Evolutionary conservation across 371 early-diverging fungal genomes (phyloP), one percentile per base, ranked within the genome.

Genomic region (Rhizomucor miehei): DNA sequence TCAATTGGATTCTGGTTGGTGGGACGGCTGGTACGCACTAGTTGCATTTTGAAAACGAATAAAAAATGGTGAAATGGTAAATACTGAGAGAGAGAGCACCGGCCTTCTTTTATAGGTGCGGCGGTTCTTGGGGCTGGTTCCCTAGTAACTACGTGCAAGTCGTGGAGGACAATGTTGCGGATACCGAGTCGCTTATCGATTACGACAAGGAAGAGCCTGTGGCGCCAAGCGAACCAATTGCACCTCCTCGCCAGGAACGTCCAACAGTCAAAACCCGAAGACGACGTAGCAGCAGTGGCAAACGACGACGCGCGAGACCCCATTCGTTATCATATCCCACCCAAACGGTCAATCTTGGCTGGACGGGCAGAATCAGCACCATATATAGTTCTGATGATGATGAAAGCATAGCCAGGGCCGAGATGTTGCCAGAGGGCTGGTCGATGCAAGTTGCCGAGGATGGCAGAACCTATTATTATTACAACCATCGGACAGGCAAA

Each of bases 1-100:
- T 5, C 87, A 89, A 51, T 84, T 93, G 44, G 86, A 87, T 52
- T 84, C 91, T 9, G 96, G 96, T 13, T 95, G 96, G 96, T 95
- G 96, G 96, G 90, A 94, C 69, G 92, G 91, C 16, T 70, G 66
- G 71, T 84, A 62, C 56, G 14, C 48, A 44, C 43, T 38, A 40
- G 12, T 23, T 17, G 11, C 44, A 23, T 44, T n/a, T n/a, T n/a
- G n/a, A n/a, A n/a, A n/a, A n/a, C n/a, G n/a, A n/a, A n/a, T n/a
- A n/a, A 24, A 3, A 35, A 6, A 19, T 19, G n/a, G n/a, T n/a
- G n/a, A n/a, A n/a, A n/a, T n/a, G n/a, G n/a, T n/a, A n/a, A n/a
- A n/a, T n/a, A n/a, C n/a, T n/a, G n/a, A n/a, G n/a, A n/a, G n/a
- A n/a, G n/a, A n/a, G n/a, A 52, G n/a, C 19, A 19, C 23, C 14